Base-by-base conservation (phyloP, 805 yeast species). In the Groenewaldozyma salmanticensis region DNA sequence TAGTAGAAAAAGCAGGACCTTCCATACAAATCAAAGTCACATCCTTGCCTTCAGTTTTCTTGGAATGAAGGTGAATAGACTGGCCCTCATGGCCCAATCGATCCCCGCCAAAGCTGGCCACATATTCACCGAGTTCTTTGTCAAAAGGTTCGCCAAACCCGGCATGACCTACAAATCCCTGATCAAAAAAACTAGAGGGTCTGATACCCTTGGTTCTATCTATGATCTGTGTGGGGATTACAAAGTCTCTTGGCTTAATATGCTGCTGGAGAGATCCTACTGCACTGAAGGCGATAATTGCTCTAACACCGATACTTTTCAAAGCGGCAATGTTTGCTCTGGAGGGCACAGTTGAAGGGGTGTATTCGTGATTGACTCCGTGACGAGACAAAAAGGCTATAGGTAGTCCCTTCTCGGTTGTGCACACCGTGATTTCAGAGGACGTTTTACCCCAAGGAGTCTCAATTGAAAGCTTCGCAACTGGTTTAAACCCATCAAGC, bases 391-490 rank as follows among this genome's bases (percentile, higher is more conserved):
- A 70, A 56, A 92, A 92, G 1, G 97, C 97, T 38, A 92, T 82
- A 36, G 87, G 84, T 60, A 85, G 78, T 1, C 94, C 95, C 27
- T 66, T 52, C 2, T 66, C 63, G 33, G 95, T 84, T 50, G 72
- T 77, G n/a, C 94, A 81, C 46, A 92, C 78, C 37, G 96, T 88
- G 57, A 92, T 83, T 31, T 96, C 88, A 11, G 94, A 81, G 3
- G 96, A 87, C 18, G 99, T 96, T 51, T 72, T 74, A 7, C 98
- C 99, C 97, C 97, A 92, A 18, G 99, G 99, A 3, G 99, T 92
- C 16, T 81, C 73, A 44, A 87, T 64, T 13, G 85, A 76, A 33
- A 92, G 65, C 51, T 80, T 69, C 13, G 96, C 95, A 35, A 90
- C 94, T 3, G 95, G 94, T 37, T 79, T 73, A 42, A 92, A 69